Percentiles rank a stretch among this genome's conserved stretches.
These are phyloP conservation scores for Stevia rebaudiana DNA, from an alignment of 140 eudicot genomes.

Conservation along the genomic window DNA sequence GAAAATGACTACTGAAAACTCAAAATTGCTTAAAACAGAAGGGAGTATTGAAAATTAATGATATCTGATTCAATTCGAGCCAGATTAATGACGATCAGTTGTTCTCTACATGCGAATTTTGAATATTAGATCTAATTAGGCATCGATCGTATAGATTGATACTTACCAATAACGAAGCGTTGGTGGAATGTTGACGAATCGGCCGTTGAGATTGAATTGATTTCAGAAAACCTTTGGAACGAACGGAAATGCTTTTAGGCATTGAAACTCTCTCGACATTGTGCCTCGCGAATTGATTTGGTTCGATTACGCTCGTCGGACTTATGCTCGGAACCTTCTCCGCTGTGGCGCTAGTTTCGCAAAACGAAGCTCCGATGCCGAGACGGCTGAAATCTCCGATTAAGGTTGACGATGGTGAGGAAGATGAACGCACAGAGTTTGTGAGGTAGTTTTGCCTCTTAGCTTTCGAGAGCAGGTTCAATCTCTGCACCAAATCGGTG, in stretches of 20 bases:
- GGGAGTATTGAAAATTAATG: neutral
- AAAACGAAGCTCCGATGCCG: constrained; percentile 30
- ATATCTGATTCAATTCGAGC: neutral
- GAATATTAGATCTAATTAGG: neutral
- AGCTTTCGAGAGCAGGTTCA: constrained; percentile 40
- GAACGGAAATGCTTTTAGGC: constrained; percentile 83
- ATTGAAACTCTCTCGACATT: constrained; percentile 33
- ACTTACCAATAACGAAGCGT: constrained; percentile 41
- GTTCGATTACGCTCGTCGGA: constrained; percentile 58
- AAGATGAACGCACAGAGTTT: constrained; percentile 28
- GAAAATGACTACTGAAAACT: constrained; percentile 11
- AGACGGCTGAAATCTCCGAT: constrained; percentile 39
- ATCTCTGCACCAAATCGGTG: constrained; percentile 43
- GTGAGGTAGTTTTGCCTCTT: constrained; percentile 35
- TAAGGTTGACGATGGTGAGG: constrained; percentile 23
- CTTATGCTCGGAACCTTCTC: constrained; percentile 37
- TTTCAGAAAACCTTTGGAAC: constrained; percentile 61
- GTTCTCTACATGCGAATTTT: neutral
- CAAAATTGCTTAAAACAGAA: neutral
- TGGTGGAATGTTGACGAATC: constrained; percentile 24
- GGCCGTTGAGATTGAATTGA: constrained; percentile 28
- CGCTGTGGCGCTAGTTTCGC: constrained; percentile 15
- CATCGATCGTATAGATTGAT: neutral
- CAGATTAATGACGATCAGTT: neutral
- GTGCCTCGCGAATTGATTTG: constrained; percentile 31